Evolutionary conservation across 495 filamentous ascomycete genomes (phyloP).

Genomic region (Delitschia confertaspora): DNA sequence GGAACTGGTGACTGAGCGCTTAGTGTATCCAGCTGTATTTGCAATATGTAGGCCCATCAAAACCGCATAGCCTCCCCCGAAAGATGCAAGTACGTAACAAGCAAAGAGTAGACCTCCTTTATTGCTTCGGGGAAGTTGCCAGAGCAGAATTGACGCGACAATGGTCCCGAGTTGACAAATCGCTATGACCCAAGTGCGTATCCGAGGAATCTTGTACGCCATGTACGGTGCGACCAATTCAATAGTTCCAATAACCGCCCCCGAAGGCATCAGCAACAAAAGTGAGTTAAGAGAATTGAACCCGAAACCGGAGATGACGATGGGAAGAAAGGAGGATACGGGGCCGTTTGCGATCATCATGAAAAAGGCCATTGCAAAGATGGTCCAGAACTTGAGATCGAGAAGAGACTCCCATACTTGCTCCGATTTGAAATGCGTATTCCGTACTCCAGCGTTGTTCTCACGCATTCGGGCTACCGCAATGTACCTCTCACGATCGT

Average conservation of each 20-base stretch:
- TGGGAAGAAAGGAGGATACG: constrained; percentile 37
- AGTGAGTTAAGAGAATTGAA: constrained; percentile 40
- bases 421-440: constrained; percentile 28
- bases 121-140: constrained; percentile 31
- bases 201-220: constrained; percentile 23
- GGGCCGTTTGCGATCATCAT: constrained; percentile 41
- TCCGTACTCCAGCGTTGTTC: constrained; percentile 31
- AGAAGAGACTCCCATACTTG: constrained; percentile 41
- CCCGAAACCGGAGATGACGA: constrained; percentile 41
- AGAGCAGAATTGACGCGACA: constrained; percentile 33
- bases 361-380: constrained; percentile 34
- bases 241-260: constrained; percentile 35
- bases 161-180: constrained; percentile 23
- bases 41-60: constrained; percentile 40
- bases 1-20: constrained; percentile 34
- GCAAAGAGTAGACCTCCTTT: constrained; percentile 40
- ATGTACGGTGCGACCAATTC: constrained; percentile 34
- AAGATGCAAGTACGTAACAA: constrained; percentile 34
- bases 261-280: constrained; percentile 38
- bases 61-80: constrained; percentile 28
- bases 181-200: constrained; percentile 19
- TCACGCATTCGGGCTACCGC: constrained; percentile 28
- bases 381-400: constrained; percentile 40
- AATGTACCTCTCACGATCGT: constrained; percentile 29
- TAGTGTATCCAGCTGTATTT: constrained; percentile 43